phyloP scores from a whole-genome alignment of 306 rosid species.

The Biancaea sappan region DNA sequence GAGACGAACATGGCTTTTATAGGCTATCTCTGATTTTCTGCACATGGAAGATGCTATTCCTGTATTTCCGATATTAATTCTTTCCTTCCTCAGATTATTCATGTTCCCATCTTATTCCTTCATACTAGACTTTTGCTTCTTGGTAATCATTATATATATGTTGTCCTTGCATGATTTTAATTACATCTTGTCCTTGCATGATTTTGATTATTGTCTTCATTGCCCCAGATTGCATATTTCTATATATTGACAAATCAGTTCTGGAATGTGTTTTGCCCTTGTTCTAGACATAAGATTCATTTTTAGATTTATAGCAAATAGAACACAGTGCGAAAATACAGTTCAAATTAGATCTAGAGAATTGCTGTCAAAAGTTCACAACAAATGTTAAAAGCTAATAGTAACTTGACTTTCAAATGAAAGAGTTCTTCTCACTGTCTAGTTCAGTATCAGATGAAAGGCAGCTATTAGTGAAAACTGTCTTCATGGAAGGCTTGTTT shows the following conservation, averaged over 20 bases:
- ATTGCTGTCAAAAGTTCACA: background rate
- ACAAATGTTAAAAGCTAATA: background rate
- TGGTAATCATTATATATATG: background rate
- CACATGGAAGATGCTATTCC: background rate
- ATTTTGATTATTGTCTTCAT: background rate
- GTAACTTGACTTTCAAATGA: background rate
- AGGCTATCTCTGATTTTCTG: background rate
- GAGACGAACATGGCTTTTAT: background rate
- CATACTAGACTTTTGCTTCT: background rate
- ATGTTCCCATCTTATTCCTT: background rate
- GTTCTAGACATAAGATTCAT: background rate
- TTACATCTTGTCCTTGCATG: background rate
- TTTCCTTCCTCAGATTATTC: background rate
- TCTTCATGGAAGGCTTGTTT: background rate
- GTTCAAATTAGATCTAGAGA: slow-evolving; percentile 1
- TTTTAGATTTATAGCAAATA: background rate
- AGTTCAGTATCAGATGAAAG: slow-evolving; percentile 1
- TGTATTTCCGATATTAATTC: background rate
- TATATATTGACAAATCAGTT: background rate
- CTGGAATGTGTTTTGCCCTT: background rate
- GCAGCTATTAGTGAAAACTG: background rate
- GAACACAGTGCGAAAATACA: background rate
- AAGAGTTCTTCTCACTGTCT: background rate
- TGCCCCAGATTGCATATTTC: background rate
- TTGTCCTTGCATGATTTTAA: background rate